These are phyloP conservation scores for Xenoacremonium recifei DNA, from an alignment of 2,329 filamentous ascomycete genomes.

Conservation along the genomic window DNA sequence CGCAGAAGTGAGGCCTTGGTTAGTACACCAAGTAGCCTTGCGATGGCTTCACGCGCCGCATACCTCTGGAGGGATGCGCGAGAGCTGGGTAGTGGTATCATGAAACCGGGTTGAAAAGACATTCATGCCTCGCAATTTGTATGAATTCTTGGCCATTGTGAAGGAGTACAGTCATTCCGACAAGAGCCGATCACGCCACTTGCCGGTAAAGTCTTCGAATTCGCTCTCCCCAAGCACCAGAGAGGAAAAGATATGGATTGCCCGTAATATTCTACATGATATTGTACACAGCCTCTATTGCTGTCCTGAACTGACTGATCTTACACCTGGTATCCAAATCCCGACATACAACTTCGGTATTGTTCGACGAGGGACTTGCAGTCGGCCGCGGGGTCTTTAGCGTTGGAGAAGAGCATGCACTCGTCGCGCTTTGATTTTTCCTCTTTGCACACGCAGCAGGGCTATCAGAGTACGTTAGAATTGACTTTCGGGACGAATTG, in stretches of 20 bases:
- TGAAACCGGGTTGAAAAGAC: too few relatives aligned
- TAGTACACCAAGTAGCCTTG: too few relatives aligned
- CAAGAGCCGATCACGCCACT: constrained; percentile 27
- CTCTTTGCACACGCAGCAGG: constrained; percentile 96
- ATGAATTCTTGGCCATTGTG: too few relatives aligned
- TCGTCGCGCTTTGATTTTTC: constrained; percentile 93
- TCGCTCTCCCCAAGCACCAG: too few relatives aligned
- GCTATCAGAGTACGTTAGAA: constrained; percentile 51
- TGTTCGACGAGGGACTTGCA: constrained; percentile 80
- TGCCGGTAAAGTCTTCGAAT: too few relatives aligned
- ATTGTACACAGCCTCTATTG: constrained; percentile 17
- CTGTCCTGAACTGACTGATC: constrained; percentile 6
- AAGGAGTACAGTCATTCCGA: too few relatives aligned
- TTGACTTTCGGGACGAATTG: constrained; percentile 9
- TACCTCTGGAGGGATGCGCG: too few relatives aligned
- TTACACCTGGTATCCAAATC: constrained; percentile 80
- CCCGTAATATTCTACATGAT: constrained; percentile 22
- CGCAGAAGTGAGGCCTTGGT: too few relatives aligned
- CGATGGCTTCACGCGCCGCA: too few relatives aligned
- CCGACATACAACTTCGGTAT: constrained; percentile 90
- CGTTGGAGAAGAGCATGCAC: constrained; percentile 96
- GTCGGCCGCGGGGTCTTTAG: constrained; percentile 77
- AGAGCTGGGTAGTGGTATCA: too few relatives aligned
- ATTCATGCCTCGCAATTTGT: too few relatives aligned
- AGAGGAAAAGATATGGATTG: constrained; percentile 23